Evolutionary conservation across 2,329 filamentous ascomycete species (phyloP), one percentile per base, ranked within the genome.

Genomic region (Diaporthe sp.): DNA sequence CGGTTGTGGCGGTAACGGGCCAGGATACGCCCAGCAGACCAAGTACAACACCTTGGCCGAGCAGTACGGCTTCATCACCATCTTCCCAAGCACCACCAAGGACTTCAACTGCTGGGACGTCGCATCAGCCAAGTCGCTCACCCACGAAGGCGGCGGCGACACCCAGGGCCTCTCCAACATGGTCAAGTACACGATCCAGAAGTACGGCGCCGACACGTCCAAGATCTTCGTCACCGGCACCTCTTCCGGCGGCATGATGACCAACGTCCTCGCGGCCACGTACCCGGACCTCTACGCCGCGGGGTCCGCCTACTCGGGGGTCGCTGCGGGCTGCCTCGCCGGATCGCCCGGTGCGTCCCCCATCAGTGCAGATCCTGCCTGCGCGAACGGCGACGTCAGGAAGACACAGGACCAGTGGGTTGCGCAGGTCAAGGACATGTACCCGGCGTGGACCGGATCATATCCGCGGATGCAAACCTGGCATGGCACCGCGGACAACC

Each of bases 71-170:
- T 82, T 81, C 78, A 81, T 81, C 76, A 82, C 87, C 76, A 89
- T 90, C 79, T 90, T 88, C 80, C 88, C 88, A 1, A 82, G 55
- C 13, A 65, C 71, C 82, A 75, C 86, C 85, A 76, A 78, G 77
- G 22, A 44, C 75, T 73, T 57, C 19, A 68, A 81, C 78, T 91
- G 89, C 81, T 91, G 89, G 88, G 89, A 91, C 76, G 88, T 90
- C 13, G 84, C 86, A 17, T 87, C 84, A 57, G 78, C 83, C 3
- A 80, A 79, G 37, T 85, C 86, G 2, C 83, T 90, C 1, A 87
- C 85, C 4, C 88, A 89, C 77, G 84, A 87, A 75, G 85, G 84
- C 17, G 88, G 88, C 37, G 87, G 88, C 25, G 88, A 90, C 80
- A 86, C 84, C 19, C 84, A 86, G 37, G 84, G 85, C 1, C 88